Evolutionary conservation across 1,284 basidiomycete species (phyloP).

Genomic region (Flammula alnicola): DNA sequence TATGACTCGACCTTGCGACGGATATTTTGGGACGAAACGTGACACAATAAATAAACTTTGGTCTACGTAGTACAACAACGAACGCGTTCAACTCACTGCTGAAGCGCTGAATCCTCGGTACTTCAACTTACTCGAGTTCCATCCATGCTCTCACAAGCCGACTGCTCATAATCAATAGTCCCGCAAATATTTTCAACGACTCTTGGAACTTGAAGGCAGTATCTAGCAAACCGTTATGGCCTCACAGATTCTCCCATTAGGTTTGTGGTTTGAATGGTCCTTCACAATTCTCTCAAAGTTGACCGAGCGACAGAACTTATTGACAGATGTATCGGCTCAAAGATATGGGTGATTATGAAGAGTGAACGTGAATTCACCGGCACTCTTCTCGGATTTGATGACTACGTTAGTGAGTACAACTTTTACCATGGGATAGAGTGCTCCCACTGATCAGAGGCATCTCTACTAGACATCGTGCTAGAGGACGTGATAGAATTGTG

Average conservation of each 20-base stretch:
- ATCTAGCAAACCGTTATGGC: constrained; percentile 40
- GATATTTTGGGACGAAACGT: too few relatives aligned
- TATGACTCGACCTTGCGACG: too few relatives aligned
- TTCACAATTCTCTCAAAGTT: not conserved
- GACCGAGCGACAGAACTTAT: constrained; percentile 81
- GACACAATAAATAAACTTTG: too few relatives aligned
- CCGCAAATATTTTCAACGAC: too few relatives aligned
- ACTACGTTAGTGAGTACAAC: constrained; percentile 94
- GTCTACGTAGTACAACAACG: too few relatives aligned
- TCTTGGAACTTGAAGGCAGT: too few relatives aligned
- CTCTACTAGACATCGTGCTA: constrained; percentile 88
- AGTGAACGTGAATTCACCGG: constrained; percentile 95
- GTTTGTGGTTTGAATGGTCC: constrained; percentile 34
- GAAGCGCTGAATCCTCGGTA: too few relatives aligned
- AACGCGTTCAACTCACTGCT: too few relatives aligned
- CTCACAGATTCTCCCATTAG: constrained; percentile 60
- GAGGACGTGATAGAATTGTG: constrained; percentile 98
- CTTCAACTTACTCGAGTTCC: too few relatives aligned
- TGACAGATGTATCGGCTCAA: constrained; percentile 92
- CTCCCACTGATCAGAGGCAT: not conserved
- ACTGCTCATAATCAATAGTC: too few relatives aligned
- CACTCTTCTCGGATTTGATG: constrained; percentile 96
- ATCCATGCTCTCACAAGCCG: too few relatives aligned
- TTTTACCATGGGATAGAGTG: not conserved
- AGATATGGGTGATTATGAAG: constrained; percentile 98